Percentiles rank a stretch among this genome's conserved stretches.
Evolutionary conservation across 108 stramenopile species (phyloP).

Genomic region (Skeletonema potamos): DNA sequence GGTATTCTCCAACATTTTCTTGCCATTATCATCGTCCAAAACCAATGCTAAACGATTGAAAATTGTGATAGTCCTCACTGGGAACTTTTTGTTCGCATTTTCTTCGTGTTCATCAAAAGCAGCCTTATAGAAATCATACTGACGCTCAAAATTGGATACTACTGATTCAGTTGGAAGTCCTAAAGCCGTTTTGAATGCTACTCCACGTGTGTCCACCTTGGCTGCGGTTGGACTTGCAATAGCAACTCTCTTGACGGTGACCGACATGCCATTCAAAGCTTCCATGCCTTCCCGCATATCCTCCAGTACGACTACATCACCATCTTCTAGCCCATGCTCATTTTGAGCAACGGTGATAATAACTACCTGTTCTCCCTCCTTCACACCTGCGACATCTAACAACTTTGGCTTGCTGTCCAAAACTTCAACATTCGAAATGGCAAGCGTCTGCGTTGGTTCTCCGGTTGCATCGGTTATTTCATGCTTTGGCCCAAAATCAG

Average conservation of each 20-base stretch:
- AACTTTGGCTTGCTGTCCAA: slow-evolving; percentile 39
- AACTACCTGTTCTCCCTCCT: slow-evolving; percentile 46
- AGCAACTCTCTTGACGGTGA: slow-evolving; percentile 54
- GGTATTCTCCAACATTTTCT: slow-evolving; percentile 6
- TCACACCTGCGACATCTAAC: slow-evolving; percentile 44
- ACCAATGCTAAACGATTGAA: slow-evolving; percentile 58
- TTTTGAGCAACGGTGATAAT: slow-evolving; percentile 51
- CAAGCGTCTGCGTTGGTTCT: slow-evolving; percentile 52
- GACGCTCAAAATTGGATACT: slow-evolving; percentile 48
- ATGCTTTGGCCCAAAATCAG: slow-evolving; percentile 42
- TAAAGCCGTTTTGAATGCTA: slow-evolving; percentile 47
- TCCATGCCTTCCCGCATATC: slow-evolving; percentile 50
- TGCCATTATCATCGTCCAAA: slow-evolving; percentile 40
- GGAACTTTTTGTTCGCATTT: slow-evolving; percentile 40
- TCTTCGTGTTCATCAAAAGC: slow-evolving; percentile 31
- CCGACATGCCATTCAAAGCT: slow-evolving; percentile 36
- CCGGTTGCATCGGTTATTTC: slow-evolving; percentile 53
- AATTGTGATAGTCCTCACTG: slow-evolving; percentile 51
- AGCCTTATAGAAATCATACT: slow-evolving; percentile 49
- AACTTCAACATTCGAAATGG: slow-evolving; percentile 46
- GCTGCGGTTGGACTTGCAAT: slow-evolving; percentile 52
- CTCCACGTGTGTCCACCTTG: slow-evolving; percentile 50
- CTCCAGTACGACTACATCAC: slow-evolving; percentile 46
- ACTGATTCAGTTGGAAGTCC: slow-evolving; percentile 43
- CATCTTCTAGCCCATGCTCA: slow-evolving; percentile 57